A percentile compares a stretch with the other conserved stretches of the same genome.
phyloP scores from a whole-genome alignment of 345 rosid genomes.

The Hibiscus syriacus region DNA sequence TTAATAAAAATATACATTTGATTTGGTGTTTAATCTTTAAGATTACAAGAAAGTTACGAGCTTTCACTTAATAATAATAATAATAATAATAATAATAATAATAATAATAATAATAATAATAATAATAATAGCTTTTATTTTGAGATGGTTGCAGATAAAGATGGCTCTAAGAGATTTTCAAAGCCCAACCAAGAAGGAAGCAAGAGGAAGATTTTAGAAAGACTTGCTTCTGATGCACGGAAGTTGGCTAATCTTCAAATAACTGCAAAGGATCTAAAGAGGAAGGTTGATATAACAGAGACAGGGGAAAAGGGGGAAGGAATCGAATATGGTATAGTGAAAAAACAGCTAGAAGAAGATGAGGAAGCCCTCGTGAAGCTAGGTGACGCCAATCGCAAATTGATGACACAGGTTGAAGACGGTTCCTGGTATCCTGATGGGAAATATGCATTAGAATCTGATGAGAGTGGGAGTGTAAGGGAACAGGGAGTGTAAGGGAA shows the following conservation, averaged over 20 bases:
- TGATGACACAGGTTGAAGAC: constrained; percentile 43
- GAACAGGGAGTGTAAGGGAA: constrained; percentile 39
- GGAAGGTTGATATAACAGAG: constrained; percentile 58
- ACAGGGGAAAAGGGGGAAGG: constrained; percentile 53
- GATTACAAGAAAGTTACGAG: too few species aligned
- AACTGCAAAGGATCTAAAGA: constrained; percentile 69
- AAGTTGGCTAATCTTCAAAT: constrained; percentile 75
- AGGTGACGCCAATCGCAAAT: constrained; percentile 50
- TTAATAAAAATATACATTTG: too few species aligned
- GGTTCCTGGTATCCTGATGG: constrained; percentile 34
- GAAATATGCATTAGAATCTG: constrained; percentile 33
- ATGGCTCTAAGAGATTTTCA: constrained; percentile 48
- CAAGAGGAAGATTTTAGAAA: constrained; percentile 67
- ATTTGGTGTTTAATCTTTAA: too few species aligned
- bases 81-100: too few species aligned
- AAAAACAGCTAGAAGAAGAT: constrained; percentile 75
- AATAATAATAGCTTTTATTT: too few species aligned
- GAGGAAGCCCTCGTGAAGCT: constrained; percentile 59
- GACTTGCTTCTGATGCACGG: constrained; percentile 82
- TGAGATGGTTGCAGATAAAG: constrained; percentile 71
- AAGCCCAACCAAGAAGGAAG: constrained; percentile 50
- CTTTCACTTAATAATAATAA: too few species aligned
- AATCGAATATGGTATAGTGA: constrained; percentile 51
- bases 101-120: too few species aligned
- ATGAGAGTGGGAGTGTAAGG: constrained; percentile 37